These are phyloP conservation scores for Orychophragmus violaceus DNA, from an alignment of 345 rosid genomes.

Conservation along the genomic window DNA sequence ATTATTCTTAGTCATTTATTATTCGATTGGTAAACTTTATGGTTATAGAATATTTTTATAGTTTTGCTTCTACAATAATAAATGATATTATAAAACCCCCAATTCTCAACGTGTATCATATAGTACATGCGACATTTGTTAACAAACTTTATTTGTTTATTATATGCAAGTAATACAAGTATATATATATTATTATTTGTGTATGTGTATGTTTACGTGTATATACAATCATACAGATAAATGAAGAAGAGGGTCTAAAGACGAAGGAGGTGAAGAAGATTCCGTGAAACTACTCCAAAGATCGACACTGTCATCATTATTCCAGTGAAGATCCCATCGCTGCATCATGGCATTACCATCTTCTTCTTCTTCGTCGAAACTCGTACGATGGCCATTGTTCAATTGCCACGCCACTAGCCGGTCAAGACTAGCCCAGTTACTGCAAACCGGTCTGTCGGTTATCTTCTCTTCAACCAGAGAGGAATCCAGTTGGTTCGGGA, in stretches of 20 bases:
- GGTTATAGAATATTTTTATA: background rate
- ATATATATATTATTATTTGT: conserved; percentile 1
- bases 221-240: conserved; percentile 50
- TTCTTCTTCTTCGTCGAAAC: conserved; percentile 36
- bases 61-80: background rate
- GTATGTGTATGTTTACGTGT: conserved; percentile 5
- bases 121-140: background rate
- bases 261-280: conserved; percentile 48
- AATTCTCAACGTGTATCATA: background rate
- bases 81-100: background rate
- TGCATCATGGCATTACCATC: conserved; percentile 38
- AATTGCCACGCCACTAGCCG: conserved; percentile 90
- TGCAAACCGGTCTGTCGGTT: conserved; percentile 23
- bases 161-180: background rate
- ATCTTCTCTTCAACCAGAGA: conserved; percentile 28
- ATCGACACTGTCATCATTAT: conserved; percentile 36
- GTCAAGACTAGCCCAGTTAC: conserved; percentile 77
- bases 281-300: conserved; percentile 59
- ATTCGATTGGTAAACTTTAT: background rate
- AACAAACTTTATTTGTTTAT: background rate
- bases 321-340: conserved; percentile 26
- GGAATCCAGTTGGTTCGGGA: conserved; percentile 21
- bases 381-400: conserved; percentile 39
- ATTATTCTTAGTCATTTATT: background rate
- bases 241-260: conserved; percentile 62